Evolutionary conservation across 1,284 basidiomycete species (phyloP).

Genomic region (Coniferiporia sulphurascens): DNA sequence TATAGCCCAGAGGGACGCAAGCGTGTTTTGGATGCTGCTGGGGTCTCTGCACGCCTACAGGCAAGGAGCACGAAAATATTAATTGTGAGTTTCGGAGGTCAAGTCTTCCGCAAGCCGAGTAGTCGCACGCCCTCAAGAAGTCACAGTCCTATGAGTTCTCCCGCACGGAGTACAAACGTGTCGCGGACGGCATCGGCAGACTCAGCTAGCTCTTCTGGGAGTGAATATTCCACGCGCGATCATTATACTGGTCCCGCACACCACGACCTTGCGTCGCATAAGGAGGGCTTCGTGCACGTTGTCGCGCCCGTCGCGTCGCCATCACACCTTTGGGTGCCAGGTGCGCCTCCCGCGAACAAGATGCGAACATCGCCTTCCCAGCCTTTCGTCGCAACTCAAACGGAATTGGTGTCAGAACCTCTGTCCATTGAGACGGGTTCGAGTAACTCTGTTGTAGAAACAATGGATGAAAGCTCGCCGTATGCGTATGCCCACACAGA

Average conservation of each 20-base stretch:
- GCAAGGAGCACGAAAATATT: slow-evolving; percentile 53
- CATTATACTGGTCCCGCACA: neutral
- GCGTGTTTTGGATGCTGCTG: slow-evolving; percentile 49
- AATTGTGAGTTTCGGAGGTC: slow-evolving; percentile 75
- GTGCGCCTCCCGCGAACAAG: slow-evolving; percentile 37
- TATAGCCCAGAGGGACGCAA: slow-evolving; percentile 51
- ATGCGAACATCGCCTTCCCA: slow-evolving; percentile 18
- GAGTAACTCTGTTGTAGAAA: too few species aligned
- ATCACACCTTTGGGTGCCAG: slow-evolving; percentile 37
- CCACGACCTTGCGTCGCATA: neutral
- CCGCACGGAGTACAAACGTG: neutral
- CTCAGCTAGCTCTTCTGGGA: slow-evolving; percentile 6
- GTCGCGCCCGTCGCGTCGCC: slow-evolving; percentile 23
- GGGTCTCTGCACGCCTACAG: slow-evolving; percentile 49
- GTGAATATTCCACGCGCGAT: neutral
- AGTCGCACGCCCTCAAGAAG: slow-evolving; percentile 35
- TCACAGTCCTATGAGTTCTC: slow-evolving; percentile 23
- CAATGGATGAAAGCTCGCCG: too few species aligned
- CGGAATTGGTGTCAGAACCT: too few species aligned
- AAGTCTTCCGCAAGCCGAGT: slow-evolving; percentile 58
- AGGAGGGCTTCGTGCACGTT: slow-evolving; percentile 7
- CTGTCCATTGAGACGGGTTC: too few species aligned
- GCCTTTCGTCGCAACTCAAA: neutral
- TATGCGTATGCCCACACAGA: too few species aligned
- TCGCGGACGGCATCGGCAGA: slow-evolving; percentile 10